Percentiles rank a stretch among this genome's conserved stretches.
These are phyloP conservation scores for Solanum lignicaule DNA, from an alignment of 257 asterid species.

Conservation along the genomic window DNA sequence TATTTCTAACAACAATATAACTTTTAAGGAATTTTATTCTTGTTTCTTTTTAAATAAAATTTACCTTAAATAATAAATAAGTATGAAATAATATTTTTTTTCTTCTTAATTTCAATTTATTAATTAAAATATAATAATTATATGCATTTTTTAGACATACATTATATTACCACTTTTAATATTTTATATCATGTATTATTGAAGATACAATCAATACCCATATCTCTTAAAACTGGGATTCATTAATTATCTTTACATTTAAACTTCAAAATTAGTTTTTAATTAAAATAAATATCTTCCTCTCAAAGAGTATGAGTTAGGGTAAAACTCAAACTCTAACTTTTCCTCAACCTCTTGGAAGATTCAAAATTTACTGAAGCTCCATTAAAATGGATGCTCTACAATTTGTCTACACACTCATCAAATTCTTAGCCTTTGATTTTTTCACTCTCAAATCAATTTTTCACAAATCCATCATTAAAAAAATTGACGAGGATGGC, in stretches of 20 bases:
- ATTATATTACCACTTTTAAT: neutral
- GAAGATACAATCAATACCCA: too few relatives aligned
- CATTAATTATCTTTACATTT: too few relatives aligned
- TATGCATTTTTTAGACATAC: neutral
- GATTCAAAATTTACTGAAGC: neutral
- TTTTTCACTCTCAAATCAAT: neutral
- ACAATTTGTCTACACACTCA: neutral
- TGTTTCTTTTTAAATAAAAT: neutral
- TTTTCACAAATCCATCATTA: neutral
- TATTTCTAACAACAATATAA: neutral
- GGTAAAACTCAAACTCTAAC: neutral
- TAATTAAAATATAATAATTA: too few relatives aligned
- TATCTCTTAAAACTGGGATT: too few relatives aligned
- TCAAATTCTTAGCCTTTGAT: neutral
- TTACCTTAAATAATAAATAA: too few relatives aligned
- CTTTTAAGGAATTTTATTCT: neutral
- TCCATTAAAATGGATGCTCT: neutral
- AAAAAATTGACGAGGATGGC: too few relatives aligned
- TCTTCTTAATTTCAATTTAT: too few relatives aligned
- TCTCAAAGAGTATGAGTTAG: too few relatives aligned
- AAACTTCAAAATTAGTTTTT: too few relatives aligned
- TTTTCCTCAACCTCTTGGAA: neutral
- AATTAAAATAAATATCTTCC: neutral
- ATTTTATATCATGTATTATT: too few relatives aligned
- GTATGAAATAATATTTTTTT: too few relatives aligned